These are phyloP conservation scores for Xerophyta viscosa DNA, from an alignment of 106 monocot species.

Conservation along the genomic window DNA sequence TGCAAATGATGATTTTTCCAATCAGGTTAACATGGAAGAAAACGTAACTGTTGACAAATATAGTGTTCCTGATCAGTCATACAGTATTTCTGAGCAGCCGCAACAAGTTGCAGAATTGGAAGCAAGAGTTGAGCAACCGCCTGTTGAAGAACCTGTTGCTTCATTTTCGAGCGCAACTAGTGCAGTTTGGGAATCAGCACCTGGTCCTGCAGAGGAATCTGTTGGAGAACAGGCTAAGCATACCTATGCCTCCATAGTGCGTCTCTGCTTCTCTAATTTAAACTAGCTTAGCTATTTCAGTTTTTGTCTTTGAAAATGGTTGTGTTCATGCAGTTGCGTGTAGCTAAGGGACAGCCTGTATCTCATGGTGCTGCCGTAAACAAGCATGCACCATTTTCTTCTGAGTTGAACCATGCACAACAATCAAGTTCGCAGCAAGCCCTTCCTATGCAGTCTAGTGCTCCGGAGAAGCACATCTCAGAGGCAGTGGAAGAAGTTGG, in stretches of 20 bases:
- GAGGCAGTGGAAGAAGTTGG: conserved; percentile 33
- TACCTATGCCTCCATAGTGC: conserved; percentile 87
- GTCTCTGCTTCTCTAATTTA: background rate
- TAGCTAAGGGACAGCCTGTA: conserved; percentile 28
- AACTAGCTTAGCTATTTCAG: background rate
- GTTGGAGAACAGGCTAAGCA: conserved; percentile 49
- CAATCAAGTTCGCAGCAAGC: conserved; percentile 22
- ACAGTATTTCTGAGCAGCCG: conserved; percentile 32
- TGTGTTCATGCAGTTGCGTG: conserved; percentile 40
- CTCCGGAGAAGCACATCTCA: conserved; percentile 27
- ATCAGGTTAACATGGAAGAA: conserved; percentile 27
- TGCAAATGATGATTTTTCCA: background rate
- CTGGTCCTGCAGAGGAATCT: conserved; percentile 25
- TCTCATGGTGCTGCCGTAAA: conserved; percentile 17
- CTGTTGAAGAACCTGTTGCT: conserved; percentile 27
- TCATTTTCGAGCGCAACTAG: conserved; percentile 21
- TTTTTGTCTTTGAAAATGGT: background rate
- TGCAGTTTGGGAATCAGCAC: conserved; percentile 7
- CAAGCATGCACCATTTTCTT: conserved; percentile 14
- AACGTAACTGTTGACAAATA: conserved; percentile 30
- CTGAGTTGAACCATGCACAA: conserved; percentile 39
- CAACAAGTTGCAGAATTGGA: conserved; percentile 29
- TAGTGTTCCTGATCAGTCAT: conserved; percentile 31
- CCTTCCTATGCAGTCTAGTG: conserved; percentile 10
- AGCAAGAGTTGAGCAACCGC: conserved; percentile 30